Evolutionary conservation across 495 filamentous ascomycete species (phyloP).

Genomic region (Aspergillus bridgeri): DNA sequence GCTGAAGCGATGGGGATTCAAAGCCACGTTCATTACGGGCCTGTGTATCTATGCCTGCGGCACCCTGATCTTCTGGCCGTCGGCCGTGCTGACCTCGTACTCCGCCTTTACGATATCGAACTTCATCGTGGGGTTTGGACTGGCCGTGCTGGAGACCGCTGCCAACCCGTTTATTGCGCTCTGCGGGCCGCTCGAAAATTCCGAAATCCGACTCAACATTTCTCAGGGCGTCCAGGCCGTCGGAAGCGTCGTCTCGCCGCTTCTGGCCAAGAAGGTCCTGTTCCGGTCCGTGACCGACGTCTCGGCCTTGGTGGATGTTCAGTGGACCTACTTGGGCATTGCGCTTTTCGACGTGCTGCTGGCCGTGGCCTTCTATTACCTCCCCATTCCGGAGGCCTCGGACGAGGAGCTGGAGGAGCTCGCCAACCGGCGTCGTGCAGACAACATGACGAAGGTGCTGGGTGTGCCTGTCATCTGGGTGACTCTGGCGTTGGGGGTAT

Average conservation of each 20-base stretch:
- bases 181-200: conserved; percentile 63
- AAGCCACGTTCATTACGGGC: conserved; percentile 61
- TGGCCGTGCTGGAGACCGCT: conserved; percentile 60
- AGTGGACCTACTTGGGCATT: conserved; percentile 71
- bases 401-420: conserved; percentile 60
- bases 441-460: conserved; percentile 44
- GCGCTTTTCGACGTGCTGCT: conserved; percentile 62
- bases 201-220: conserved; percentile 62
- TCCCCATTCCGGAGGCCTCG: conserved; percentile 63
- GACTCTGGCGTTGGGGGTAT: conserved; percentile 53
- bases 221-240: conserved; percentile 68
- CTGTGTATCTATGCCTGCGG: conserved; percentile 63
- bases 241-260: conserved; percentile 58
- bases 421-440: conserved; percentile 48
- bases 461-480: conserved; percentile 53
- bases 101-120: conserved; percentile 63
- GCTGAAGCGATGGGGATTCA: conserved; percentile 64
- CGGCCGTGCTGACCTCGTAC: conserved; percentile 63
- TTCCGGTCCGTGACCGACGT: conserved; percentile 51
- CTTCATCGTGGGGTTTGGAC: conserved; percentile 63
- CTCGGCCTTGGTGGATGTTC: conserved; percentile 58
- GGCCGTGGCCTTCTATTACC: conserved; percentile 62
- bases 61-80: conserved; percentile 69
- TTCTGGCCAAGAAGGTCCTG: conserved; percentile 59
- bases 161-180: conserved; percentile 68